phyloP scores from a whole-genome alignment of 192 early-diverging fungal species.

The Dissophora ornata region DNA sequence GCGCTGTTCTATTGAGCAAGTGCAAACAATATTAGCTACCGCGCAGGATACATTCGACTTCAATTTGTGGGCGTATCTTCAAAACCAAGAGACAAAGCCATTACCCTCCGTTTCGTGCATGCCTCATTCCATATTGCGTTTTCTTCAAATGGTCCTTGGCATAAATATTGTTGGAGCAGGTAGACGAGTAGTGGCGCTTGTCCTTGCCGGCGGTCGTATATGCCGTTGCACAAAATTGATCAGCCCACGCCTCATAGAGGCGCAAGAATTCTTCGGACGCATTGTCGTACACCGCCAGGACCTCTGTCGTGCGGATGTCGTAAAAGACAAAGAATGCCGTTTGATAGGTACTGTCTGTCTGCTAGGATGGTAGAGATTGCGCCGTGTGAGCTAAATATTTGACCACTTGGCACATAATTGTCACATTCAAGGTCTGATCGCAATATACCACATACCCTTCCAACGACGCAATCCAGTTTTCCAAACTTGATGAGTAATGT shows the following conservation, averaged over 20 bases:
- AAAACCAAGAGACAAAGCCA: neutral
- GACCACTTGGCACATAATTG: no score
- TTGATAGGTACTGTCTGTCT: conserved; percentile 52
- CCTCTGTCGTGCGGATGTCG: conserved; percentile 62
- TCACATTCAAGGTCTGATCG: no score
- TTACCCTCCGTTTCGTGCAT: conserved; percentile 82
- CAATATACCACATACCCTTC: conserved; percentile 55
- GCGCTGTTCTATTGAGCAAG: conserved; percentile 51
- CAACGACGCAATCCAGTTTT: conserved; percentile 60
- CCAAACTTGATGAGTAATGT: conserved; percentile 78
- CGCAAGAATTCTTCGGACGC: conserved; percentile 69
- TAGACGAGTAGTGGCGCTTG: conserved; percentile 54
- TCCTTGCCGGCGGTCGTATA: conserved; percentile 43
- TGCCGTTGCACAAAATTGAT: conserved; percentile 57
- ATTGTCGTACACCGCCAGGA: conserved; percentile 75
- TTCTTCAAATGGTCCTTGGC: conserved; percentile 66
- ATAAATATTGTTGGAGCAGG: conserved; percentile 66
- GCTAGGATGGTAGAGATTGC: conserved; percentile 27
- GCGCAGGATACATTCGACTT: no score
- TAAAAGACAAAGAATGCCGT: conserved; percentile 78
- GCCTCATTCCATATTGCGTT: conserved; percentile 66
- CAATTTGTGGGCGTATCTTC: no score
- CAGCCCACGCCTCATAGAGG: conserved; percentile 60
- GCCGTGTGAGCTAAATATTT: no score
- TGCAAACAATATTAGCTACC: neutral